phyloP scores from a whole-genome alignment of 2,329 filamentous ascomycete species.

The Botrytis tulipae region DNA sequence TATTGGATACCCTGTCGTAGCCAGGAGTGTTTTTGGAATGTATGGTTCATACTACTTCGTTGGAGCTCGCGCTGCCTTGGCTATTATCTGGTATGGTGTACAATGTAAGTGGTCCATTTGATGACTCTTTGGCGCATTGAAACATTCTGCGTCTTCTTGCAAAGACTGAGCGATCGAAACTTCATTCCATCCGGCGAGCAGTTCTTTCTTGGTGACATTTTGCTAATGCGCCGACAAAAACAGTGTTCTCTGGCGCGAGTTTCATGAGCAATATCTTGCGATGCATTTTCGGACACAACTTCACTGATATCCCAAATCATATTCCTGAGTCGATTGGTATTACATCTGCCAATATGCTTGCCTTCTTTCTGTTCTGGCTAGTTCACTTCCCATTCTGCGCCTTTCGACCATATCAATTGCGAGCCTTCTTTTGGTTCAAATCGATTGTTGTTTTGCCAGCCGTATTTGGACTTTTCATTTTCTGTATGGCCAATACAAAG shows the following conservation, averaged over 20 bases:
- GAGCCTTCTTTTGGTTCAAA: constrained; percentile 43
- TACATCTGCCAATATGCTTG: constrained; percentile 43
- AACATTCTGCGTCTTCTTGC: background rate
- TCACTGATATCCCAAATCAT: constrained; percentile 40
- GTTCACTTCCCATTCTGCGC: constrained; percentile 49
- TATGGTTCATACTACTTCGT: constrained; percentile 44
- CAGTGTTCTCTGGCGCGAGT: constrained; percentile 49
- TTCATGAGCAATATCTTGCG: constrained; percentile 45
- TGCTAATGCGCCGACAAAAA: constrained; percentile 15
- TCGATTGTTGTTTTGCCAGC: constrained; percentile 39
- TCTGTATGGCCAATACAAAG: constrained; percentile 43
- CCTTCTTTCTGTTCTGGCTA: constrained; percentile 56
- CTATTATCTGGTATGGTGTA: constrained; percentile 60
- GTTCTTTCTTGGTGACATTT: background rate
- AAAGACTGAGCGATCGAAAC: background rate
- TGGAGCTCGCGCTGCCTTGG: constrained; percentile 45
- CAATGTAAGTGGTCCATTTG: constrained; percentile 55
- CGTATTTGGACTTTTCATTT: constrained; percentile 43
- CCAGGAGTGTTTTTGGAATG: constrained; percentile 45
- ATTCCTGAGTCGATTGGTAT: constrained; percentile 43
- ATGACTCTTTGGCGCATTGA: background rate
- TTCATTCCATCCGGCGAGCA: background rate
- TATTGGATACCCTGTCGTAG: constrained; percentile 43
- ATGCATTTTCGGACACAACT: constrained; percentile 42
- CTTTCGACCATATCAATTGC: constrained; percentile 46